A percentile compares a stretch with the other conserved stretches of the same genome.
Evolutionary conservation across 805 yeast genomes (phyloP).

Genomic region (Monosporozyma aquatica): DNA sequence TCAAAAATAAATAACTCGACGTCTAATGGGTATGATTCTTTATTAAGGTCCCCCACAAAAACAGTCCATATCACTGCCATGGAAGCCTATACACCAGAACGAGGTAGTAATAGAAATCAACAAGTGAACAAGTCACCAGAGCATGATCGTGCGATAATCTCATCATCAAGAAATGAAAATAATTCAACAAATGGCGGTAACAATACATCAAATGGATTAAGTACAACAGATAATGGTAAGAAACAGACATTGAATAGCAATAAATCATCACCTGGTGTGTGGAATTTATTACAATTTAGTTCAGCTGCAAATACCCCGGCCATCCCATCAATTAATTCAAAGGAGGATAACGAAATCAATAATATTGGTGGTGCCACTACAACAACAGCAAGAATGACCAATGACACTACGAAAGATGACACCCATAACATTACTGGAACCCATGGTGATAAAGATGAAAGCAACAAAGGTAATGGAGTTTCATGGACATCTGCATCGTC

Average conservation of each 20-base stretch:
- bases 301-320: constrained; percentile 34
- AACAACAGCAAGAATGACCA: not conserved
- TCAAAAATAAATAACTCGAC: constrained; percentile 9
- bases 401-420: constrained; percentile 4
- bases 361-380: not conserved
- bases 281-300: constrained; percentile 82
- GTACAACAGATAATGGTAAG: not conserved
- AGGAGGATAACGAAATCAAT: constrained; percentile 7
- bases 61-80: constrained; percentile 41
- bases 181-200: not conserved
- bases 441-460: no score
- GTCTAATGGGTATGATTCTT: constrained; percentile 12
- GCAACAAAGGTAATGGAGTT: no score
- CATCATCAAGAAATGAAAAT: not conserved
- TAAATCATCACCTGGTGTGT: constrained; percentile 72
- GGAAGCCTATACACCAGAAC: constrained; percentile 58
- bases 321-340: constrained; percentile 12
- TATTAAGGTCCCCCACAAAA: constrained; percentile 33
- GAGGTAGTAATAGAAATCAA: constrained; percentile 34
- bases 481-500: no score
- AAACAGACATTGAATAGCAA: constrained; percentile 8
- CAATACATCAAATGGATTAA: not conserved
- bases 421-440: constrained; percentile 3
- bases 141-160: constrained; percentile 8
- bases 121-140: constrained; percentile 17